Evolutionary conservation across 441 rosid species (phyloP), one percentile per base, ranked within the genome.

Genomic region (Bocquillonia castaneifolia): DNA sequence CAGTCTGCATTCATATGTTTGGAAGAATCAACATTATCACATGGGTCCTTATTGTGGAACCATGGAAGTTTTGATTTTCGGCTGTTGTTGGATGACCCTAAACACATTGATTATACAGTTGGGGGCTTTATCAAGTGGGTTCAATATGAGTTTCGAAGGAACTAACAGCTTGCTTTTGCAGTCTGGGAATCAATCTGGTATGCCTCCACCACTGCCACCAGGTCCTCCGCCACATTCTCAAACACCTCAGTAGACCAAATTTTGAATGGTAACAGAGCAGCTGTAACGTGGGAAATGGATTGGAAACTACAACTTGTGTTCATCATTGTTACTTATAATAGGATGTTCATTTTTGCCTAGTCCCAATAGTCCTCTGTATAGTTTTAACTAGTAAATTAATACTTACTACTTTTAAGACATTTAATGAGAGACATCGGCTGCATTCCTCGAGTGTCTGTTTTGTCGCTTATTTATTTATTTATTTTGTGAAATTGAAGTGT

Each of bases 191-290:
- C 94, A 86, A 77, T 76, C 88, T 10, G 87, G 87, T 37, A 59
- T 82, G 82, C 84, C 81, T 14, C 86, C 88, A 3, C 82, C 86
- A 15, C 70, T 70, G 0, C 86, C 83, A 13, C 77, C 87, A 0
- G 91, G 91, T 31, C 93, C 93, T 29, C 85, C 89, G 22, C 86
- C 82, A 4, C 93, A 83, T 71, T 80, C 82, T 25, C 88, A 86
- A 68, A 69, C 76, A 26, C 88, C 82, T 29, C 77, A 71, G 44
- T 75, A 66, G 70, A 32, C 59, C 58, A 3, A n/a, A n/a, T 50
- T 6, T 45, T 9, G 44, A 6, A 39, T 2, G 44, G 14, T 64
- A 10, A 10, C 25, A 9, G 31, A 47, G 23, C 25, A 7, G 14
- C 72, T 25, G 58, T 59, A 28, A 17, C 52, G 28, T 14, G 6